Conservation (phyloP, 139 green algal genomes). For the Chlorella sp. region DNA sequence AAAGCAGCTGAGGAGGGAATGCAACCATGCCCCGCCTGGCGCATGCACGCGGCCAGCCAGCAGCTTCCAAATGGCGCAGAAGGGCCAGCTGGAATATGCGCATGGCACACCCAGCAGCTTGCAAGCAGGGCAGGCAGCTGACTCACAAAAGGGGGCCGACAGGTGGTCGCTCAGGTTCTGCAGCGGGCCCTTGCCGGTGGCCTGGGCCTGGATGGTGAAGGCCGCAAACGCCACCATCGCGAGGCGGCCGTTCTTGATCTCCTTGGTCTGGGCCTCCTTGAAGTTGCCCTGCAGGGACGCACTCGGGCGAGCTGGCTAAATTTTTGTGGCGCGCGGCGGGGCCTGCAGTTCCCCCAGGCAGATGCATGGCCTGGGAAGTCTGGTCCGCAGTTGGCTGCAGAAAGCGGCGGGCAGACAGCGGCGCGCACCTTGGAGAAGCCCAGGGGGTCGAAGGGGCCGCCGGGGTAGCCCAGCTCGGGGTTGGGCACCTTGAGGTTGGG, state of each 20-base stretch:
- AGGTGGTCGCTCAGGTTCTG: slow-evolving; percentile 60
- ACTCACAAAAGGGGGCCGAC: slow-evolving; percentile 63
- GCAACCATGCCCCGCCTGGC: too few relatives aligned
- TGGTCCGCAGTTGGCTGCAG: too few relatives aligned
- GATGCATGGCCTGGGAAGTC: too few relatives aligned
- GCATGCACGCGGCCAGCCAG: neutral
- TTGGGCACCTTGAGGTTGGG: slow-evolving; percentile 54
- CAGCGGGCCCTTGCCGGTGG: slow-evolving; percentile 64
- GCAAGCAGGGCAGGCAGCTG: slow-evolving; percentile 57
- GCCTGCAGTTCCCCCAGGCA: too few relatives aligned
- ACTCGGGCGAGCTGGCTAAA: too few relatives aligned
- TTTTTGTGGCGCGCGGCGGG: too few relatives aligned
- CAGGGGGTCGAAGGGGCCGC: slow-evolving; percentile 89
- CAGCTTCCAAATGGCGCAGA: neutral
- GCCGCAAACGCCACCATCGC: slow-evolving; percentile 94
- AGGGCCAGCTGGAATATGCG: neutral
- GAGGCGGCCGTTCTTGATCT: slow-evolving; percentile 97
- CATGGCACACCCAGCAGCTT: neutral
- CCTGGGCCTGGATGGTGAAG: slow-evolving; percentile 54
- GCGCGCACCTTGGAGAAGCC: slow-evolving; percentile 72
- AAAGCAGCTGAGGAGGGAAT: too few relatives aligned
- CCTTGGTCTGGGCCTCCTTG: slow-evolving; percentile 79
- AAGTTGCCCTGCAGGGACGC: slow-evolving; percentile 73
- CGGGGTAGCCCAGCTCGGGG: slow-evolving; percentile 68
- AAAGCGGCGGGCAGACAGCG: too few relatives aligned